Conservation (phyloP, 768 basidiomycete species). For the Psilocybe subaeruginosa region DNA sequence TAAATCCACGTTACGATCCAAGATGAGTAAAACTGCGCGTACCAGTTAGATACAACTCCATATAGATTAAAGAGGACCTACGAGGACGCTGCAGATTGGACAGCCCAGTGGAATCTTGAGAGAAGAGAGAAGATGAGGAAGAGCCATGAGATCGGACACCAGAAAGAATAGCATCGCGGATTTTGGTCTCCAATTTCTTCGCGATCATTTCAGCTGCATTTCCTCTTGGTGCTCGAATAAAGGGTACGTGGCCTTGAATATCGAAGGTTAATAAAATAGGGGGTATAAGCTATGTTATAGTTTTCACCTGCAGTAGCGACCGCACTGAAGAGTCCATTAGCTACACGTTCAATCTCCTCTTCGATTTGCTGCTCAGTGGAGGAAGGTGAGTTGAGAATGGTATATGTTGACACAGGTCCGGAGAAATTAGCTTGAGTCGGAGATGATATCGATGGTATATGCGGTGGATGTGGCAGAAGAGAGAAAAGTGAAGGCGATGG, state of each 20-base stretch:
- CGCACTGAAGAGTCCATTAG: slow-evolving; percentile 89
- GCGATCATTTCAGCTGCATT: slow-evolving; percentile 99
- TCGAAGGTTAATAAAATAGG: neutral
- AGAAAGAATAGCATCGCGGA: slow-evolving; percentile 81
- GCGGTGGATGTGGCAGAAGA: slow-evolving; percentile 64
- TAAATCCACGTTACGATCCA: slow-evolving; percentile 94
- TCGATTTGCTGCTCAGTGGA: slow-evolving; percentile 92
- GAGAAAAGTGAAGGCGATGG: slow-evolving; percentile 95
- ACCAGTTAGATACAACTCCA: slow-evolving; percentile 15
- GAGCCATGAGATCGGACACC: slow-evolving; percentile 62
- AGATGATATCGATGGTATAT: slow-evolving; percentile 37
- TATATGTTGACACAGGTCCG: slow-evolving; percentile 66
- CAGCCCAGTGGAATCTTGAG: slow-evolving; percentile 80
- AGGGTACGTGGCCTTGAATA: slow-evolving; percentile 80
- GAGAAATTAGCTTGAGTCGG: slow-evolving; percentile 33
- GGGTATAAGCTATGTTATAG: neutral
- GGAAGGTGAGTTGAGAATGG: slow-evolving; percentile 87
- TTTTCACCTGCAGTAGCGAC: slow-evolving; percentile 80
- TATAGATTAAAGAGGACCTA: slow-evolving; percentile 39
- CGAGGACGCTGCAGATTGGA: slow-evolving; percentile 88
- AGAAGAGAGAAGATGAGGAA: slow-evolving; percentile 62
- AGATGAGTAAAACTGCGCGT: slow-evolving; percentile 81
- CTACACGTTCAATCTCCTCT: slow-evolving; percentile 89
- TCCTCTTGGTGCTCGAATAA: slow-evolving; percentile 92
- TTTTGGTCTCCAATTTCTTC: slow-evolving; percentile 89